Conservation (phyloP, 108 stramenopile species). For the Discostella pseudostelligera region DNA sequence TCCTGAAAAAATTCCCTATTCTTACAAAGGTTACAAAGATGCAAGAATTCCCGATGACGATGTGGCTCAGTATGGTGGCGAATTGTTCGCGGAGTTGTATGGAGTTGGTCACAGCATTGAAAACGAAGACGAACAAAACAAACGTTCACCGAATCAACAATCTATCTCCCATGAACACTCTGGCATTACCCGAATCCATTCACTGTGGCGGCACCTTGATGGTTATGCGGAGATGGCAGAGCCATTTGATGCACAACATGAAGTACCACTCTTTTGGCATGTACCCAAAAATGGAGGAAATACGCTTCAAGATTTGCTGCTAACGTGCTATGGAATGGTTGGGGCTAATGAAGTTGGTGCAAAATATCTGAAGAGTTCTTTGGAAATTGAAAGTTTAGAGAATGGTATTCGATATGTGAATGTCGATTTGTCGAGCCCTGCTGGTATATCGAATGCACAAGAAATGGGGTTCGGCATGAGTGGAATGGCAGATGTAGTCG, state of each 20-base stretch:
- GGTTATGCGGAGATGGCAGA: slow-evolving; percentile 40
- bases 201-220: slow-evolving; percentile 29
- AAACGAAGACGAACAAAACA: neutral
- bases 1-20: slow-evolving; percentile 17
- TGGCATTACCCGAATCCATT: slow-evolving; percentile 24
- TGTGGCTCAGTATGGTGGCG: slow-evolving; percentile 23
- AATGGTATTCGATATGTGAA: slow-evolving; percentile 50
- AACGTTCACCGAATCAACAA: neutral
- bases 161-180: slow-evolving; percentile 21
- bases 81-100: neutral
- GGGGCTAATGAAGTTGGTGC: slow-evolving; percentile 41
- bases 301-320: slow-evolving; percentile 41
- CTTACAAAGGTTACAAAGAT: slow-evolving; percentile 32
- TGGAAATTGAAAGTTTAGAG: slow-evolving; percentile 29
- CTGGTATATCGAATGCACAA: slow-evolving; percentile 44
- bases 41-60: slow-evolving; percentile 39
- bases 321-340: slow-evolving; percentile 44
- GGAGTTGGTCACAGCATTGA: slow-evolving; percentile 2
- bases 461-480: slow-evolving; percentile 39
- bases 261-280: slow-evolving; percentile 43
- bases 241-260: slow-evolving; percentile 24
- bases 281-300: slow-evolving; percentile 42
- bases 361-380: slow-evolving; percentile 6
- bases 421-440: slow-evolving; percentile 42
- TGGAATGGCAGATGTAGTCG: slow-evolving; percentile 43